These are phyloP conservation scores for Lodderomyces metapsilosis DNA, from an alignment of 1,139 yeast genomes.

Conservation along the genomic window DNA sequence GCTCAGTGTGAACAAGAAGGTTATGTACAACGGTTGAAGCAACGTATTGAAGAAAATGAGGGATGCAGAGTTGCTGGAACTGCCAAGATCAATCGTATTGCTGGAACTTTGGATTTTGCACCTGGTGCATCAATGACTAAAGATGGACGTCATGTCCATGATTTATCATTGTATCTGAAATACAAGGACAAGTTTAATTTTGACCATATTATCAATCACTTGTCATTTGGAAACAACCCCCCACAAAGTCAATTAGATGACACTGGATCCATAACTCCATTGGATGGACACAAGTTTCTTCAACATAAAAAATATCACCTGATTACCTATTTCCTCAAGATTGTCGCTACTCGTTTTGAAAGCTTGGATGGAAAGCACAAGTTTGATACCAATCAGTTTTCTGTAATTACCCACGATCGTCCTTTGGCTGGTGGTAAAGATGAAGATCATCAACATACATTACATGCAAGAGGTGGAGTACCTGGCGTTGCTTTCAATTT, in stretches of 20 bases:
- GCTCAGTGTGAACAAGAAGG: constrained; percentile 92
- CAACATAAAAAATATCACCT: constrained; percentile 59
- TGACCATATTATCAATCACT: constrained; percentile 73
- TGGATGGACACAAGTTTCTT: constrained; percentile 52
- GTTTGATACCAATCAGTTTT: constrained; percentile 87
- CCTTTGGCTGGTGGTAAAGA: constrained; percentile 86
- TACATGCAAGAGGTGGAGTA: constrained; percentile 82
- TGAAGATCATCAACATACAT: constrained; percentile 83
- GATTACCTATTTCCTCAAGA: constrained; percentile 78
- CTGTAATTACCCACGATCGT: constrained; percentile 87
- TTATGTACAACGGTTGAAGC: constrained; percentile 60
- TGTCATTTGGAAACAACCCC: constrained; percentile 64
- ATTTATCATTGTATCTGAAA: constrained; percentile 66
- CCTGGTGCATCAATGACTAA: constrained; percentile 74
- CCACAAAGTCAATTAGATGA: constrained; percentile 32
- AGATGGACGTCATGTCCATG: constrained; percentile 73
- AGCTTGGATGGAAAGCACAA: constrained; percentile 46
- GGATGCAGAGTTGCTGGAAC: constrained; percentile 88
- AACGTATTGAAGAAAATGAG: constrained; percentile 56
- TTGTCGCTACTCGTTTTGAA: constrained; percentile 87
- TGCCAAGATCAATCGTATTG: constrained; percentile 77
- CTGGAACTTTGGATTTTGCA: constrained; percentile 92
- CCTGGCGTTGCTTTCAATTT: constrained; percentile 88
- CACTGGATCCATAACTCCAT: constrained; percentile 59
- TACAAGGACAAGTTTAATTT: constrained; percentile 58